A percentile compares a stretch with the other conserved stretches of the same genome.
phyloP scores from a whole-genome alignment of 768 basidiomycete genomes.

The Auriscalpium microsporum region DNA sequence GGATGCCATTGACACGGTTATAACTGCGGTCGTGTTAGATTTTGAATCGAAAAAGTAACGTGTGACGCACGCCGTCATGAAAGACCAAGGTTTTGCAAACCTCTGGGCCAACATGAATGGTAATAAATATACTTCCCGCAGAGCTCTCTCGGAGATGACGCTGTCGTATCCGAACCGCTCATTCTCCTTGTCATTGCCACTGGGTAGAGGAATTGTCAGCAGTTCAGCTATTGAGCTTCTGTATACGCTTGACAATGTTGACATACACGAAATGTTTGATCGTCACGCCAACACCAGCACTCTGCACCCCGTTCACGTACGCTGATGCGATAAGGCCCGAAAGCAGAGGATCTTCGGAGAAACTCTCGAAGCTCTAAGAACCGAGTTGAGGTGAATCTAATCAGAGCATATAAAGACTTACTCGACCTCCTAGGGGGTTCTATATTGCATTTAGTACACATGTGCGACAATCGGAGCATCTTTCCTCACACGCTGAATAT shows the following conservation, averaged over 20 bases:
- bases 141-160: slow-evolving; percentile 39
- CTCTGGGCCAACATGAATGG: slow-evolving; percentile 55
- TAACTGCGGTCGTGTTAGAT: slow-evolving; percentile 30
- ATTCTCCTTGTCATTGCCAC: slow-evolving; percentile 77
- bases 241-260: background rate
- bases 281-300: slow-evolving; percentile 62
- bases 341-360: slow-evolving; percentile 70
- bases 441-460: slow-evolving; percentile 15
- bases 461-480: background rate
- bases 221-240: background rate
- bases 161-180: slow-evolving; percentile 57
- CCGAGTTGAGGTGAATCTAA: slow-evolving; percentile 2
- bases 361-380: slow-evolving; percentile 61
- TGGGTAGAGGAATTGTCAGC: slow-evolving; percentile 18
- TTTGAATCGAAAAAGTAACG: background rate
- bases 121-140: slow-evolving; percentile 53
- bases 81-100: slow-evolving; percentile 42
- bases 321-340: slow-evolving; percentile 63
- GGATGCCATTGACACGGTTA: slow-evolving; percentile 71
- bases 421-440: slow-evolving; percentile 67
- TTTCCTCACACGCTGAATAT: slow-evolving; percentile 64
- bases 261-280: slow-evolving; percentile 80
- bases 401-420: slow-evolving; percentile 20
- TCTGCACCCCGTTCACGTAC: slow-evolving; percentile 73
- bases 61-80: slow-evolving; percentile 52